Evolutionary conservation across 1,284 basidiomycete genomes (phyloP).

Genomic region (Leccinum brunneo-olivaceum): DNA sequence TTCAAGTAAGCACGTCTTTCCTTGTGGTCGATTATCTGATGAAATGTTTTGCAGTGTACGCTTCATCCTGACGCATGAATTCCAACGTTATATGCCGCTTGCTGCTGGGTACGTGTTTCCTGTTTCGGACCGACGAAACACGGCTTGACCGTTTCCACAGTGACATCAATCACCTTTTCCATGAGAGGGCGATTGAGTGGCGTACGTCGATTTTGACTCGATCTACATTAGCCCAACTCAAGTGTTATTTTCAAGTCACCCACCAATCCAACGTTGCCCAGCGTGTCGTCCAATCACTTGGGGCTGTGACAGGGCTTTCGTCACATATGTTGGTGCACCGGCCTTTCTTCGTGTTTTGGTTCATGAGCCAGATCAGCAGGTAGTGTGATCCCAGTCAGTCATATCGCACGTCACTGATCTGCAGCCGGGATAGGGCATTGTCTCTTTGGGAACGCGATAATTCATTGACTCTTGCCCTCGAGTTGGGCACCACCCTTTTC

Average conservation of each 20-base stretch:
- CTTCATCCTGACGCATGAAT: conserved; percentile 65
- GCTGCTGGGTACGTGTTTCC: conserved; percentile 45
- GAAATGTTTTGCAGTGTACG: conserved; percentile 42
- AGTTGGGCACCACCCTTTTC: conserved; percentile 57
- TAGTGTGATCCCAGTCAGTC: conserved; percentile 24
- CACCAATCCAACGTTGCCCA: conserved; percentile 59
- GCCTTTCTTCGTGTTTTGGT: conserved; percentile 72
- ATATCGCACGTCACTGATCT: conserved; percentile 8
- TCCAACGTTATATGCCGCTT: conserved; percentile 57
- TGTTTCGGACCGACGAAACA: not conserved
- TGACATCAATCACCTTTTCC: conserved; percentile 48
- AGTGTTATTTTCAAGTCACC: conserved; percentile 37
- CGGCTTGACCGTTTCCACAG: conserved; percentile 28
- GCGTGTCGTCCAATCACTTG: conserved; percentile 52
- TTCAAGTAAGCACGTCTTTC: conserved; percentile 58
- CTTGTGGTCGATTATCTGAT: not conserved
- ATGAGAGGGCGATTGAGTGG: conserved; percentile 69
- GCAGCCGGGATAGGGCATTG: conserved; percentile 40
- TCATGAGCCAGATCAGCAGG: conserved; percentile 68
- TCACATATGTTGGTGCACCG: conserved; percentile 47
- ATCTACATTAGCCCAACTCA: conserved; percentile 7
- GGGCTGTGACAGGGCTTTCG: conserved; percentile 56
- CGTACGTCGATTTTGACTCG: conserved; percentile 39
- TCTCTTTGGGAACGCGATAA: conserved; percentile 59
- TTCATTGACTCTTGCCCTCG: conserved; percentile 54